phyloP scores from a whole-genome alignment of 2,329 filamentous ascomycete species.

The Ascochyta fabae region DNA sequence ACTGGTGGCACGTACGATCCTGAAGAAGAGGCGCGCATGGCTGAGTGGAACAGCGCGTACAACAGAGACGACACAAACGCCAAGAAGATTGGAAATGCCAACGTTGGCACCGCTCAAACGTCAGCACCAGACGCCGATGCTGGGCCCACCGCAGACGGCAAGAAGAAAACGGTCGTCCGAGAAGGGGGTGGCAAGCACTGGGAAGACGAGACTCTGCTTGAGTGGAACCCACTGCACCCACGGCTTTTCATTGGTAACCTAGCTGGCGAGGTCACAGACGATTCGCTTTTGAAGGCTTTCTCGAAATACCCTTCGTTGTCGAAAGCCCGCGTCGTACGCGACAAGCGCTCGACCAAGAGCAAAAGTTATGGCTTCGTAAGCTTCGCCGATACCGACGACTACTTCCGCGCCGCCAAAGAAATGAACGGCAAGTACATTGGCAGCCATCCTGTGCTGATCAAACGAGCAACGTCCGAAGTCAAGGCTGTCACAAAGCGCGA shows the following conservation, averaged over 20 bases:
- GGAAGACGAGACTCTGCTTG: slow-evolving; percentile 85
- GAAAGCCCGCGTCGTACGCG: slow-evolving; percentile 90
- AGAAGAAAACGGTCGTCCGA: slow-evolving; percentile 85
- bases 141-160: slow-evolving; percentile 60
- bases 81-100: slow-evolving; percentile 54
- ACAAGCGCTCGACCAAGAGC: slow-evolving; percentile 95
- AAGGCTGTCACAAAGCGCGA: slow-evolving; percentile 70
- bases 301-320: slow-evolving; percentile 84
- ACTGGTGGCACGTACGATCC: slow-evolving; percentile 62
- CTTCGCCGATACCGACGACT: slow-evolving; percentile 94
- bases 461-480: slow-evolving; percentile 91
- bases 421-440: slow-evolving; percentile 99
- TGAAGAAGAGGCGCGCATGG: slow-evolving; percentile 88
- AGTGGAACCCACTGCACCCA: slow-evolving; percentile 95
- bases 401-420: slow-evolving; percentile 93
- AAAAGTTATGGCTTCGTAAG: slow-evolving; percentile 97
- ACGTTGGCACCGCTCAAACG: slow-evolving; percentile 42
- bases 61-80: slow-evolving; percentile 63
- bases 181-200: slow-evolving; percentile 90
- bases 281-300: slow-evolving; percentile 93
- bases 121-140: slow-evolving; percentile 55
- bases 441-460: slow-evolving; percentile 87
- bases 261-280: slow-evolving; percentile 95
- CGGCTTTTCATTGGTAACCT: slow-evolving; percentile 96
- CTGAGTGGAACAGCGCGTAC: slow-evolving; percentile 94